Percentiles rank a stretch among this genome's conserved stretches.
These are phyloP conservation scores for Thuidium tamariscinum DNA, from an alignment of 225 moss, liverwort and hornwort species.

Conservation along the genomic window DNA sequence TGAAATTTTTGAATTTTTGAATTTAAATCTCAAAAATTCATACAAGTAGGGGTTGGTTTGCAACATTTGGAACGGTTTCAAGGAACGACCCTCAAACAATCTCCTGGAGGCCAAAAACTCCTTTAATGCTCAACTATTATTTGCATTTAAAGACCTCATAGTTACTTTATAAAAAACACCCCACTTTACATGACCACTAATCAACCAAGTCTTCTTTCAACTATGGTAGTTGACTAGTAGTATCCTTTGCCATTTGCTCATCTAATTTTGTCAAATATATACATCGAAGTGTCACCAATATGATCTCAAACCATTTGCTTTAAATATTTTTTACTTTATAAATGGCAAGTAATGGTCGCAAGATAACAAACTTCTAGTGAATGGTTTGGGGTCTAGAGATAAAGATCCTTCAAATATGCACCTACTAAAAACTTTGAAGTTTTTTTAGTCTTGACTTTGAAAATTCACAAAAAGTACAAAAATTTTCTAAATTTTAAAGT, in stretches of 20 bases:
- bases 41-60: too few relatives aligned
- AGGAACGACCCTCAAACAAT: too few relatives aligned
- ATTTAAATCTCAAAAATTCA: too few relatives aligned
- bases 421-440: too few relatives aligned
- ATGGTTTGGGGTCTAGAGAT: accelerated
- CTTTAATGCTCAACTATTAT: accelerated
- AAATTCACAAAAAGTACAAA: neutral
- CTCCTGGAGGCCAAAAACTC: too few relatives aligned
- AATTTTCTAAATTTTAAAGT: neutral
- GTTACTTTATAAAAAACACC: neutral
- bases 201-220: accelerated
- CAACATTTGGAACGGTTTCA: too few relatives aligned
- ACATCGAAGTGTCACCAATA: neutral
- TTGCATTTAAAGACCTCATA: neutral
- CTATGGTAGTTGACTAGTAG: too few relatives aligned
- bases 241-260: accelerated
- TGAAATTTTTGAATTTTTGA: too few relatives aligned
- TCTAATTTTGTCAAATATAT: neutral
- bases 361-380: too few relatives aligned
- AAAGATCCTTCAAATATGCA: neutral
- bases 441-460: neutral
- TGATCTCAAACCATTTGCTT: accelerated
- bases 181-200: neutral
- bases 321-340: neutral
- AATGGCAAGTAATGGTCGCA: too few relatives aligned